These are phyloP conservation scores for Glaciozyma martinii DNA, from an alignment of 768 basidiomycete species.

Conservation along the genomic window DNA sequence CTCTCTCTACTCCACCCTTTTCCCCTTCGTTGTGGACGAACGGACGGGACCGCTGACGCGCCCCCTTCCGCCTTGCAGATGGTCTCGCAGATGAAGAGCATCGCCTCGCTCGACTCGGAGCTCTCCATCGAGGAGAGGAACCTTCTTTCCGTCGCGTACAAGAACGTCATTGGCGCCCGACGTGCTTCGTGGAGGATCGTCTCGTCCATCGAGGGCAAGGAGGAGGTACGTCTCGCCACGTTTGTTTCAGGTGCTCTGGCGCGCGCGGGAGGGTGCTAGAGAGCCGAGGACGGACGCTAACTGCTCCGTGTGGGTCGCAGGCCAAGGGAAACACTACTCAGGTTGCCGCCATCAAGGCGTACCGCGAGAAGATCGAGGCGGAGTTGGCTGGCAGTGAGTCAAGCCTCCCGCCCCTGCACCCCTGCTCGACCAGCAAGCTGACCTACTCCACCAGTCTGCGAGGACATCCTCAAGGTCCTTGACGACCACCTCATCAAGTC, in stretches of 20 bases:
- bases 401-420: not conserved
- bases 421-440: not conserved
- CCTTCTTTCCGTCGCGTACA: constrained; percentile 94
- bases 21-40: constrained; percentile 1
- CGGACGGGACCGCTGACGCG: constrained; percentile 21
- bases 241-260: not conserved
- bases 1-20: not conserved
- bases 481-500: constrained; percentile 97
- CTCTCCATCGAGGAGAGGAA: constrained; percentile 98
- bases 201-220: constrained; percentile 97
- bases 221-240: constrained; percentile 49
- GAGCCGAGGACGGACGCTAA: not conserved
- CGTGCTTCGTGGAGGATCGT: constrained; percentile 98
- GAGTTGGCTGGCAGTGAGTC: constrained; percentile 72
- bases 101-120: constrained; percentile 86
- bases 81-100: constrained; percentile 99
- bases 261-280: constrained; percentile 12
- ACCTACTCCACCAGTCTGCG: constrained; percentile 51
- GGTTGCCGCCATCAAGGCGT: constrained; percentile 90
- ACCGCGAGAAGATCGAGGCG: constrained; percentile 94
- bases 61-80: constrained; percentile 62
- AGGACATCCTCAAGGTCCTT: constrained; percentile 93
- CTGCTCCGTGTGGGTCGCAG: not conserved
- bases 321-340: constrained; percentile 94
- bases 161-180: constrained; percentile 95